These are phyloP conservation scores for Chytriomyces sp. DNA, from an alignment of 192 early-diverging fungal species.

Conservation along the genomic window DNA sequence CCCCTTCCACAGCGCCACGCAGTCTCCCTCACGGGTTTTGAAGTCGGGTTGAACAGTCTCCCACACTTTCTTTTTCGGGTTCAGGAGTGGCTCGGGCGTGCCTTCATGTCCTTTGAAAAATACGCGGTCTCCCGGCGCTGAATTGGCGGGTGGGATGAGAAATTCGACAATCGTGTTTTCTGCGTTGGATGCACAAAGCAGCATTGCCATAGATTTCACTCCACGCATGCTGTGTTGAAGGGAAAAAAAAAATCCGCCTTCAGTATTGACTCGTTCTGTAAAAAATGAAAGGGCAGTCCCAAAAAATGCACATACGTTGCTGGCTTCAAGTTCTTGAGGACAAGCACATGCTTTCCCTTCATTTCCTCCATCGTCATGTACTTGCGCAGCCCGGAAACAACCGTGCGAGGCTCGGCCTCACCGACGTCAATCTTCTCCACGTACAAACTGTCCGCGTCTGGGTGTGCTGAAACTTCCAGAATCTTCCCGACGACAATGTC, in stretches of 20 bases:
- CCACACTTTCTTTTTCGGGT: constrained; percentile 98
- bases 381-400: constrained; percentile 92
- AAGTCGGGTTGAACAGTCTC: constrained; percentile 93
- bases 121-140: constrained; percentile 86
- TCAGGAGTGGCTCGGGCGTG: constrained; percentile 82
- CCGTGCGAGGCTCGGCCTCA: constrained; percentile 81
- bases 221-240: constrained; percentile 73
- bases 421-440: constrained; percentile 95
- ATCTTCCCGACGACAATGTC: constrained; percentile 95
- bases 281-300: neutral
- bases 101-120: constrained; percentile 91
- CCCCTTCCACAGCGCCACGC: constrained; percentile 58
- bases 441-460: constrained; percentile 95
- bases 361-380: constrained; percentile 90
- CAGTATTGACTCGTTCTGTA: neutral
- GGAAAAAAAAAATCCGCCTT: neutral
- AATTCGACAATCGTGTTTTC: constrained; percentile 88
- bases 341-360: constrained; percentile 55
- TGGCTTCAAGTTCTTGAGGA: constrained; percentile 95
- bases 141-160: constrained; percentile 81
- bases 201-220: constrained; percentile 94
- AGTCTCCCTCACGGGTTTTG: constrained; percentile 48
- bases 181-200: constrained; percentile 83
- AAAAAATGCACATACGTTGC: constrained; percentile 51
- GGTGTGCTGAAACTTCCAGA: constrained; percentile 79